Evolutionary conservation across 2,329 filamentous ascomycete species (phyloP).

Genomic region (Ascochyta rabiei): DNA sequence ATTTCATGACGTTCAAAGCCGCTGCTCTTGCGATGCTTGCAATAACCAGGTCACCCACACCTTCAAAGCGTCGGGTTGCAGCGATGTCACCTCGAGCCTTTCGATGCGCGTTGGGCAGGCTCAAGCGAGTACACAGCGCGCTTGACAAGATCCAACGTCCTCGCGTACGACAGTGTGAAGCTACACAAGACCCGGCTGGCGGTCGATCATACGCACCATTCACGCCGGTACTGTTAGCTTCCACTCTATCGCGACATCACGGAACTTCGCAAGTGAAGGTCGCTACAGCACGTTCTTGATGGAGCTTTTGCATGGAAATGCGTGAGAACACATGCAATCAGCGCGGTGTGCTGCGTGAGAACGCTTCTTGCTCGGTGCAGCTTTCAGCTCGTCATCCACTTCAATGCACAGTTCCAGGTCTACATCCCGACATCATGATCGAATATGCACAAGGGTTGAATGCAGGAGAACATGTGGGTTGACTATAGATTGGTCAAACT

Average conservation of each 20-base stretch:
- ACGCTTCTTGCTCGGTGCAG: no score
- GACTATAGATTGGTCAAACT: no score
- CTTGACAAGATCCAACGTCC: constrained; percentile 10
- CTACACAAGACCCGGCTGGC: constrained; percentile 9
- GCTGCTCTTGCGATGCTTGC: background rate
- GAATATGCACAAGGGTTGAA: no score
- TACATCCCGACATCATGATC: no score
- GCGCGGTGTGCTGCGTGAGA: background rate
- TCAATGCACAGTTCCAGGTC: no score
- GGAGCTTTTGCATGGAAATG: no score
- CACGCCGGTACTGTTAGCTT: constrained; percentile 7
- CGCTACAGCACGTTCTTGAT: background rate
- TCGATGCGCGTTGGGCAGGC: background rate
- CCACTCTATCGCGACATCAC: constrained; percentile 11
- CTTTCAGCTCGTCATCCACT: no score
- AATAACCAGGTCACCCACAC: background rate
- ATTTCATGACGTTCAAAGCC: background rate
- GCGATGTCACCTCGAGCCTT: background rate
- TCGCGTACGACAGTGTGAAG: constrained; percentile 7
- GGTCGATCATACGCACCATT: constrained; percentile 5
- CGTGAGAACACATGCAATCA: background rate
- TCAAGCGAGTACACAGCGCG: constrained; percentile 1
- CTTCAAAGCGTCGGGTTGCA: background rate
- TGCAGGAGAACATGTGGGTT: no score
- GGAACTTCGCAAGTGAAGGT: background rate